phyloP scores from a whole-genome alignment of 768 basidiomycete genomes.

The Boletus subcaerulescens region DNA sequence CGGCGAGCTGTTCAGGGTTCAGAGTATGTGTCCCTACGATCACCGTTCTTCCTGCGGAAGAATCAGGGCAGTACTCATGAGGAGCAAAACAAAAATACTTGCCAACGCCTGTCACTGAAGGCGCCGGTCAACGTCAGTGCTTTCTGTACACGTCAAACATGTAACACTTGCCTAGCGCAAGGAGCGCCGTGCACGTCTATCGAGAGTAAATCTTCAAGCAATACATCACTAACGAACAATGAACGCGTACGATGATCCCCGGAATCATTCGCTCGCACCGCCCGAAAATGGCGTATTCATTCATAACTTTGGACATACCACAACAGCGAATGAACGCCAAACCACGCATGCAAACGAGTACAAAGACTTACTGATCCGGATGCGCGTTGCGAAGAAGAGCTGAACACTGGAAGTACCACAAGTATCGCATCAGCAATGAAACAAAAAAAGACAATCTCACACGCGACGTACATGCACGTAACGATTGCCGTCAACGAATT shows the following conservation, averaged over 20 bases:
- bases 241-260: background rate
- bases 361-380: background rate
- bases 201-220: background rate
- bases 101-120: conserved; percentile 1
- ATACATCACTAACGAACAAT: background rate
- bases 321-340: background rate
- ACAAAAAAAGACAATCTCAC: background rate
- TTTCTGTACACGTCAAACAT: background rate
- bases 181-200: conserved; percentile 1
- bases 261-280: background rate
- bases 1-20: background rate
- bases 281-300: background rate
- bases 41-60: background rate
- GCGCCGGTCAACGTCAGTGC: background rate
- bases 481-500: background rate
- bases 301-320: background rate
- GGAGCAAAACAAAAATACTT: background rate
- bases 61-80: background rate
- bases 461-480: background rate
- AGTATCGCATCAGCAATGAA: too few relatives aligned
- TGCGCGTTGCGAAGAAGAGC: conserved; percentile 5
- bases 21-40: background rate
- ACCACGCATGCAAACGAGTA: background rate
- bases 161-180: background rate
- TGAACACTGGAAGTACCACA: background rate